Evolutionary conservation across 78 protist species (phyloP).

Genomic region (Salpingoeca rosetta): DNA sequence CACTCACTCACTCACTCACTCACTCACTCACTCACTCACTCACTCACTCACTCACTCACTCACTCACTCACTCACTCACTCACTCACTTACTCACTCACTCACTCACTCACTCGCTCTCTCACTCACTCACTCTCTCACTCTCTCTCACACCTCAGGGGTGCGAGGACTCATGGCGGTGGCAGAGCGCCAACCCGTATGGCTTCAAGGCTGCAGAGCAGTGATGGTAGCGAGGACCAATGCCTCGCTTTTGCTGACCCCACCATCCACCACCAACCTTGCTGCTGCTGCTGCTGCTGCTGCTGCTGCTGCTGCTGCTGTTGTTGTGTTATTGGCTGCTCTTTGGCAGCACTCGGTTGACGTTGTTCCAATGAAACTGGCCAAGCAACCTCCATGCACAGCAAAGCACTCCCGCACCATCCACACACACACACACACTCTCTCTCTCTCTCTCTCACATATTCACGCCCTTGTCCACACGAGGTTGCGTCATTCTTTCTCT

Average conservation of each 20-base stretch:
- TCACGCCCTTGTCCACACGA: no score
- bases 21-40: neutral
- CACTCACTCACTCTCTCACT: neutral
- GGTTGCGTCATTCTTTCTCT: no score
- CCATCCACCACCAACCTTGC: neutral
- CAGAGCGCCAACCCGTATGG: slow-evolving; percentile 76
- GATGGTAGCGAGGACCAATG: no score
- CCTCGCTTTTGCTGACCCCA: no score
- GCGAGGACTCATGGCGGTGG: slow-evolving; percentile 84
- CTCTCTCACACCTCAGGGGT: slow-evolving; percentile 1
- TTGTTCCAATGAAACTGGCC: neutral
- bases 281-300: neutral
- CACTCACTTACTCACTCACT: neutral
- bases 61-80: neutral
- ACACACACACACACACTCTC: no score
- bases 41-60: neutral
- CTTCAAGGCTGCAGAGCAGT: slow-evolving; percentile 19
- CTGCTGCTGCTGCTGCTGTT: neutral
- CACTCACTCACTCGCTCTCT: neutral
- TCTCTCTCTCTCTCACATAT: no score
- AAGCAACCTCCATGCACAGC: no score
- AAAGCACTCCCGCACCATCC: no score
- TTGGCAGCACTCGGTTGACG: neutral
- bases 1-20: neutral
- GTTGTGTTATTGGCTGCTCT: neutral